Base-by-base conservation (phyloP, 2,329 filamentous ascomycete species). In the Phyllosticta citrichinensis region DNA sequence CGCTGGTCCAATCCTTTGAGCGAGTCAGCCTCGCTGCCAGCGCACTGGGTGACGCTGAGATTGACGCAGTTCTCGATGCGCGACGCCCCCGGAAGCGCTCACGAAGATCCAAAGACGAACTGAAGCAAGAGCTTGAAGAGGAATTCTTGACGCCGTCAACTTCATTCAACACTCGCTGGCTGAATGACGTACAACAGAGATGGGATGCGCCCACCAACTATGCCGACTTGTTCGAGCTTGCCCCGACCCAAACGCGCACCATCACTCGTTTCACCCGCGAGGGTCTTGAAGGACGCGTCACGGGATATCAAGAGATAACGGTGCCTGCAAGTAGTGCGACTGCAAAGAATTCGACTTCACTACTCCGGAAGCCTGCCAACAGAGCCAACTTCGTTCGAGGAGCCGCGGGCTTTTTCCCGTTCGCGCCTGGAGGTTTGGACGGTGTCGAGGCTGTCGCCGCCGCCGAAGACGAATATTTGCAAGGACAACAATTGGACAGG, bases 331-430 rank as follows among this genome's bases (percentile, higher is more conserved):
- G 86, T 68, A 95, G 88, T 68, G 90, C 89, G 17, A 97, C 89
- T 17, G 93, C 91, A 55, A 99, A 97, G 76, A 96, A 96, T 70
- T 97, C 91, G 2, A 97, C 92, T 0, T 96, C 91, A 5, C 80
- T 97, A 51, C 78, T 89, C 17, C 84, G 94, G 54, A 95, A 95
- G 70, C 93, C 93, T 3, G 93, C 90, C 14, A 87, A 85, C 62
- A 84, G 89, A 64, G 90, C 89, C 30, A 92, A 97, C 56, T 96
- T 97, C 73, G 92, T 97, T 12, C 83, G 93, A 63, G 94, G 94
- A 14, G 92, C 89, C 40, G 91, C 92, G 8, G 93, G 93, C 0
- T 97, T 95, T 76, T 95, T 96, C 63, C 93, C 93, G 0, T 97
- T 97, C 75, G 87, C 91, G 0, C 93, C 93, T 0, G 92, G 92